Evolutionary conservation across 495 filamentous ascomycete genomes (phyloP).

Genomic region (Oidiodendron maius): DNA sequence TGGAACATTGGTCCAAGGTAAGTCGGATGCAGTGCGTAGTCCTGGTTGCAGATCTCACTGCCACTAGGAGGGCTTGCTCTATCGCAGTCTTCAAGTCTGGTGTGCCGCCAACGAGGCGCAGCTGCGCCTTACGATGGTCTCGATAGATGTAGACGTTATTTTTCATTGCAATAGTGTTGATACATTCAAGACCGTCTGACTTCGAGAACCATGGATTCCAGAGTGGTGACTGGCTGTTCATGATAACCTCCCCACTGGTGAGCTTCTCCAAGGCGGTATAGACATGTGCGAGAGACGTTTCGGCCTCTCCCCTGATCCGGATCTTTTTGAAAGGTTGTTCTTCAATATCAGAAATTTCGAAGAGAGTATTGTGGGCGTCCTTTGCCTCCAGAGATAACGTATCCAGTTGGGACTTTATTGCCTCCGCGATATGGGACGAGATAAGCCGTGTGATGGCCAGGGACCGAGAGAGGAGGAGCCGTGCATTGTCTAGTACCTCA

Average conservation of each 20-base stretch:
- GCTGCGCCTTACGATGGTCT: constrained; percentile 21
- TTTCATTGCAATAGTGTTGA: constrained; percentile 16
- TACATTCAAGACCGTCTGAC: constrained; percentile 13
- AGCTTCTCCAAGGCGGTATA: constrained; percentile 31
- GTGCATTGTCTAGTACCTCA: constrained; percentile 18
- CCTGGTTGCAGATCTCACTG: background rate
- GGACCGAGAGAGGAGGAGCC: constrained; percentile 26
- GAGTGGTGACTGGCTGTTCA: constrained; percentile 13
- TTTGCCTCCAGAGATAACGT: constrained; percentile 18
- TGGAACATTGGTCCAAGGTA: constrained; percentile 2
- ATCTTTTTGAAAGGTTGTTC: constrained; percentile 21
- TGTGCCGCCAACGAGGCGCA: constrained; percentile 25
- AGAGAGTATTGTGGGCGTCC: constrained; percentile 22
- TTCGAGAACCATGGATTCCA: constrained; percentile 23
- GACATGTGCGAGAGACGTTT: constrained; percentile 28
- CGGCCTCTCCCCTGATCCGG: constrained; percentile 36
- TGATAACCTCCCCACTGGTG: constrained; percentile 17
- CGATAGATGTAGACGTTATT: constrained; percentile 27
- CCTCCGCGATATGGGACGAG: constrained; percentile 27
- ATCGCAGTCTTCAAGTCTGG: constrained; percentile 9
- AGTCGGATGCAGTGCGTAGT: constrained; percentile 3
- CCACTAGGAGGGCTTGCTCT: background rate
- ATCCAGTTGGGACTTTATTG: constrained; percentile 28
- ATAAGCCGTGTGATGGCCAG: constrained; percentile 33
- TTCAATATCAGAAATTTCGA: constrained; percentile 22